phyloP scores from a whole-genome alignment of 768 basidiomycete species.

The Lactarius sanguifluus region DNA sequence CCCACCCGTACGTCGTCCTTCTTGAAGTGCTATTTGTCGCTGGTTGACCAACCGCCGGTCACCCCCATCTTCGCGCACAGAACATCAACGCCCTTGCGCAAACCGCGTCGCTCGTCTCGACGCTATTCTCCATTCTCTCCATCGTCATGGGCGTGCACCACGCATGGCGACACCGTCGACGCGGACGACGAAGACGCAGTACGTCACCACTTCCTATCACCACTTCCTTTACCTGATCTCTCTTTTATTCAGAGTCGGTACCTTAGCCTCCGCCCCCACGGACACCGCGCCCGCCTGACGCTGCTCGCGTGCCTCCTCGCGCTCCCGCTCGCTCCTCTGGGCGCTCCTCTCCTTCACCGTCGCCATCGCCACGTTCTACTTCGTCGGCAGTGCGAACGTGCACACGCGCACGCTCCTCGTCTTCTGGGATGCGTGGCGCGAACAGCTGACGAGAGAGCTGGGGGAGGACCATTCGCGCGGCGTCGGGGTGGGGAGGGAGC shows the following conservation, averaged over 20 bases:
- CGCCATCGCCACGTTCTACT: conserved; percentile 1
- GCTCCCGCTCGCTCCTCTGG: conserved; percentile 22
- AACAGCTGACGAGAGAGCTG: conserved; percentile 18
- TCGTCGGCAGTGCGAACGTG: background rate
- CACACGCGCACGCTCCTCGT: conserved; percentile 13
- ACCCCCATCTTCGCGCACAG: background rate
- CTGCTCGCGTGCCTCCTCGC: conserved; percentile 13
- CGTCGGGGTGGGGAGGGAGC: background rate
- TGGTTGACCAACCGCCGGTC: background rate
- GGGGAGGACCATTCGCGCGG: conserved; percentile 14
- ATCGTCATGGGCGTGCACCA: conserved; percentile 31
- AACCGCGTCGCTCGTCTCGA: conserved; percentile 27
- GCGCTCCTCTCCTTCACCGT: conserved; percentile 16
- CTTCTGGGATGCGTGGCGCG: conserved; percentile 23
- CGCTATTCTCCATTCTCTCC: conserved; percentile 29
- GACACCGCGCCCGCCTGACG: conserved; percentile 1
- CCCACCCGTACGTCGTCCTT: conserved; percentile 3
- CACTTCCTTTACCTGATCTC: no score
- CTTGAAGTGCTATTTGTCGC: background rate
- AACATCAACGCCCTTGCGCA: conserved; percentile 8
- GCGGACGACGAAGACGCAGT: conserved; percentile 23
- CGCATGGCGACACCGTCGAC: conserved; percentile 31
- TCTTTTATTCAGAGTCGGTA: conserved; percentile 4
- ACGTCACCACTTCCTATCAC: background rate
- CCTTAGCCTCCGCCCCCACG: background rate